Conservation (phyloP, 331 rosid genomes). For the Telfairia occidentalis region DNA sequence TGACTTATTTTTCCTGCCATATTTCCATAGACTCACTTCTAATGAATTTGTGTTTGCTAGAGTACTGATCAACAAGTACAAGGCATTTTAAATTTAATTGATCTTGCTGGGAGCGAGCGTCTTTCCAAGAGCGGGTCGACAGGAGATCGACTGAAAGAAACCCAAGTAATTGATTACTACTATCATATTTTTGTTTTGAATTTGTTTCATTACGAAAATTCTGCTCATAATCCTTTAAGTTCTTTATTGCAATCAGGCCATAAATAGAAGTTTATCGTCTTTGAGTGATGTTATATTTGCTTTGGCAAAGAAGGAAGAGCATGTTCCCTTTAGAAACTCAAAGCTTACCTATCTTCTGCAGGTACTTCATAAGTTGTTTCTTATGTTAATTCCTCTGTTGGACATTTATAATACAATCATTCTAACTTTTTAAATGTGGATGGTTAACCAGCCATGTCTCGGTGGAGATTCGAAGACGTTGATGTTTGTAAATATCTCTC, state of each 20-base stretch:
- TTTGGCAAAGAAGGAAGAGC: slow-evolving; percentile 93
- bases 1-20: background rate
- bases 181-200: background rate
- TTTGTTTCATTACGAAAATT: background rate
- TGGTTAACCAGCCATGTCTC: slow-evolving; percentile 72
- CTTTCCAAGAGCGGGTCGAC: slow-evolving; percentile 96
- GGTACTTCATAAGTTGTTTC: slow-evolving; percentile 24
- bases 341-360: slow-evolving; percentile 97
- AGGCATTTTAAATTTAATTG: slow-evolving; percentile 86
- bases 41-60: slow-evolving; percentile 27
- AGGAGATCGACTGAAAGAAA: slow-evolving; percentile 87
- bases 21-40: background rate
- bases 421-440: slow-evolving; percentile 1
- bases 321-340: slow-evolving; percentile 87
- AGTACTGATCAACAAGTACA: slow-evolving; percentile 95
- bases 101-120: slow-evolving; percentile 99
- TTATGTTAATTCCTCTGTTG: background rate
- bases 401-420: background rate
- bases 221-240: slow-evolving; percentile 8
- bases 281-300: slow-evolving; percentile 88
- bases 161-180: slow-evolving; percentile 53
- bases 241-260: slow-evolving; percentile 42
- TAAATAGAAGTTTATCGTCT: slow-evolving; percentile 79
- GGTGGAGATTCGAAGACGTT: slow-evolving; percentile 94
- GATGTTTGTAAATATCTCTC: slow-evolving; percentile 87